Conservation (phyloP, 441 rosid genomes). For the Lepidium campestre region DNA sequence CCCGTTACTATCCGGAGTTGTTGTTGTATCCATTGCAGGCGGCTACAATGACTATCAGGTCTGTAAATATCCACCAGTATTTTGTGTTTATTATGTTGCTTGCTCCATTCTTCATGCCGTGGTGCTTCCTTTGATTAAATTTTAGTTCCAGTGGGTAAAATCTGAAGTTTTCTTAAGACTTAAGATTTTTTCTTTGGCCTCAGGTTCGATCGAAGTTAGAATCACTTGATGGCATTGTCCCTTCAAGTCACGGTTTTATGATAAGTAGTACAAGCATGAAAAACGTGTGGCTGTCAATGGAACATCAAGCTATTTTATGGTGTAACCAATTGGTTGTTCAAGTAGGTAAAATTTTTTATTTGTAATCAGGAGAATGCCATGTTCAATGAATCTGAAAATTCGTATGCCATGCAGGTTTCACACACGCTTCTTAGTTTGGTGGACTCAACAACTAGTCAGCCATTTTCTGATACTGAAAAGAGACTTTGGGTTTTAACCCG, state of each 20-base stretch:
- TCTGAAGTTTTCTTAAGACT: neutral
- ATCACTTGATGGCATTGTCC: constrained; percentile 89
- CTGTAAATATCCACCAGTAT: constrained; percentile 4
- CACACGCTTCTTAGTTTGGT: constrained; percentile 95
- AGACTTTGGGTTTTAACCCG: constrained; percentile 63
- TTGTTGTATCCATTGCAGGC: constrained; percentile 83
- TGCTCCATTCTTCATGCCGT: neutral
- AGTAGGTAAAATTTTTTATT: constrained; percentile 43
- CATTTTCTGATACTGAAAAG: constrained; percentile 51
- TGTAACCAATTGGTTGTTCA: constrained; percentile 97
- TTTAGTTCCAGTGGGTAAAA: constrained; percentile 1
- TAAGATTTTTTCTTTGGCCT: constrained; percentile 12
- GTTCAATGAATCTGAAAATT: constrained; percentile 23
- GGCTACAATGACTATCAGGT: constrained; percentile 96
- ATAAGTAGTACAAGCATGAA: constrained; percentile 84
- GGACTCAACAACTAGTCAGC: constrained; percentile 69
- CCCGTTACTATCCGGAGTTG: constrained; percentile 67
- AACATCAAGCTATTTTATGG: constrained; percentile 98
- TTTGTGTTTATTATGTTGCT: neutral
- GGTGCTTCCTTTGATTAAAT: neutral
- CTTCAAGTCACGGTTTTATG: constrained; percentile 84
- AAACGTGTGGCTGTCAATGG: constrained; percentile 99
- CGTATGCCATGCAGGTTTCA: constrained; percentile 60
- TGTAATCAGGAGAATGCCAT: neutral
- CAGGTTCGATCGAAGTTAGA: constrained; percentile 85